Evolutionary conservation across 2,329 filamentous ascomycete species (phyloP).

Genomic region (Ophiostoma novo-ulmi): DNA sequence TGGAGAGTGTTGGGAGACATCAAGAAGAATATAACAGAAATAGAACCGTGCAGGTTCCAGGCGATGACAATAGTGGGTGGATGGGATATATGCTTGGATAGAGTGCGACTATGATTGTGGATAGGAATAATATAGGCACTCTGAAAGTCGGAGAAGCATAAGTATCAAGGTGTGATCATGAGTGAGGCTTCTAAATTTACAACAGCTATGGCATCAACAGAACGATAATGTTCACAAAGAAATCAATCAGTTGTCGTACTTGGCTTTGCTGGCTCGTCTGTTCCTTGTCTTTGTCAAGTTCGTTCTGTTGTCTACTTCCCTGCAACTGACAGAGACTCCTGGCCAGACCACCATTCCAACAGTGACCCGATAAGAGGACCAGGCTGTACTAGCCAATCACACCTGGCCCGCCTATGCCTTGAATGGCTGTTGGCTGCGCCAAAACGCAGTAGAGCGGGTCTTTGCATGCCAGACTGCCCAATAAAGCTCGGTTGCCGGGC

Average conservation of each 20-base stretch:
- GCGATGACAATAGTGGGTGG: not conserved
- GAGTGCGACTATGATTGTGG: not conserved
- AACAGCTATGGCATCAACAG: too few species aligned
- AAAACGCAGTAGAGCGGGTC: slow-evolving; percentile 19
- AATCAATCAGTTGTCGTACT: too few species aligned
- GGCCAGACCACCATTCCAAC: slow-evolving; percentile 11
- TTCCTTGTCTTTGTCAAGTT: not conserved
- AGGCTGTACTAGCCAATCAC: slow-evolving; percentile 21
- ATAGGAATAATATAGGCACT: not conserved
- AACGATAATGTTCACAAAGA: too few species aligned
- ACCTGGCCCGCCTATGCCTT: slow-evolving; percentile 2
- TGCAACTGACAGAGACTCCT: not conserved
- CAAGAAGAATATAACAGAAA: not conserved
- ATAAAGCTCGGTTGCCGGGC: slow-evolving; percentile 14
- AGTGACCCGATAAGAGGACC: slow-evolving; percentile 19
- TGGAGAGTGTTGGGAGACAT: not conserved
- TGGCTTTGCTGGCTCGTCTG: too few species aligned
- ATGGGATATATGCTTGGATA: not conserved
- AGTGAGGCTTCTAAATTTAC: too few species aligned
- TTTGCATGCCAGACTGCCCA: slow-evolving; percentile 20
- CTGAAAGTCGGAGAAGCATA: not conserved
- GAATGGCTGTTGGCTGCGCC: slow-evolving; percentile 20
- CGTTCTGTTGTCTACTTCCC: not conserved
- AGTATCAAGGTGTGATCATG: not conserved
- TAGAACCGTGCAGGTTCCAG: slow-evolving; percentile 1